Evolutionary conservation across 257 asterid species (phyloP), one percentile per base, ranked within the genome.

Genomic region (Knoxia roxburghii): DNA sequence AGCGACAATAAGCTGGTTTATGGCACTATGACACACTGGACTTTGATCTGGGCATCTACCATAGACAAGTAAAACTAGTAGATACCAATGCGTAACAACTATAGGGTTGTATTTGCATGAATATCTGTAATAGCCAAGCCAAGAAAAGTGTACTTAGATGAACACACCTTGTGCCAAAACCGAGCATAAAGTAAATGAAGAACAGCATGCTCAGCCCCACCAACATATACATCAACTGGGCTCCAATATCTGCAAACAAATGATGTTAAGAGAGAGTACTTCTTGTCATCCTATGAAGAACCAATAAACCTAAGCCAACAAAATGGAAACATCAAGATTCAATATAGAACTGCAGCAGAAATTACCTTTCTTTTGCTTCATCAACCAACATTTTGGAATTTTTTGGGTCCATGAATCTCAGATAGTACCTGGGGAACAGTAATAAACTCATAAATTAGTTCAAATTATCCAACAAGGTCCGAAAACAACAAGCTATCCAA

Each of bases 201-300:
- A 82, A 94, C 99, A 57, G 99, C 99, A 85, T 88, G 99, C 76
- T 94, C 99, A 72, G 99, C 97, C 75, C 99, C 99, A 65, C 99
- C 99, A 72, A 90, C 95, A 67, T 94, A 94, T 58, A 90, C 95
- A 73, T 94, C 99, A 81, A 90, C 97, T 15, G 99, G 99, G 82
- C 99, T 67, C 99, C 97, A 90, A 78, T 94, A 94, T 86, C 99
- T 94, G 85, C 54, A 70, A 33, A 51, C 40, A 65, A 9, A 29
- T 37, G 65, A 52, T 41, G 54, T 35, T 37, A 50, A 56, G 23
- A 41, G 2, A 33, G 32, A 35, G 53, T 2, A 51, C 37, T 49
- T 20, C n/a, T 57, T 68, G 14, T 60, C 7, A 68, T 55, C 15
- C 17, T 18, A 24, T 20, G 27, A 30, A 48, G 13, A 65, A 60